Evolutionary conservation across 2,329 filamentous ascomycete genomes (phyloP).

Genomic region (Colletotrichum orbiculare): DNA sequence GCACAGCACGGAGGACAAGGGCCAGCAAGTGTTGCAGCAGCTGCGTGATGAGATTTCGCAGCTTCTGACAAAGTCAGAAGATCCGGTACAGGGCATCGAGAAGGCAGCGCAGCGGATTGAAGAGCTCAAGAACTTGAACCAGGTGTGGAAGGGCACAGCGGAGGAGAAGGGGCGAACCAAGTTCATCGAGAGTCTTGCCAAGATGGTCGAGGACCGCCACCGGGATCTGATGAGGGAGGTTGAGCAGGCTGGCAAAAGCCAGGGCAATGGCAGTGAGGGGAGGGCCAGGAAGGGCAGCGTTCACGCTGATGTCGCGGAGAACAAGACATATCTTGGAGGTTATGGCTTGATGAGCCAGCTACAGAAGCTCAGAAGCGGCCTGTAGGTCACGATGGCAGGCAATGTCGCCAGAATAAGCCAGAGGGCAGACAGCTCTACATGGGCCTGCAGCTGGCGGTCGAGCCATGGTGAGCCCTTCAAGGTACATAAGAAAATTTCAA

Average conservation of each 20-base stretch:
- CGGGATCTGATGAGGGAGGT: constrained; percentile 64
- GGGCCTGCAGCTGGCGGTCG: too few species aligned
- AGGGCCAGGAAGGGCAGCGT: constrained; percentile 49
- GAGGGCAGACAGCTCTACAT: too few species aligned
- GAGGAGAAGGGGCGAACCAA: constrained; percentile 87
- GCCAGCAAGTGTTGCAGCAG: constrained; percentile 79
- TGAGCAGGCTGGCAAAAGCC: constrained; percentile 55
- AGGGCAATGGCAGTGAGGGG: constrained; percentile 46
- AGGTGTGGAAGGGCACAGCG: constrained; percentile 94
- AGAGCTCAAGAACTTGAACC: constrained; percentile 78
- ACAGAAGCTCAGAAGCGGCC: constrained; percentile 67
- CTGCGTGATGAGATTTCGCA: constrained; percentile 78
- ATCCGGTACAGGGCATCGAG: constrained; percentile 75
- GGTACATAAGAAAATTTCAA: too few species aligned
- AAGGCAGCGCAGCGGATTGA: constrained; percentile 80
- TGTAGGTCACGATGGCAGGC: constrained; percentile 44
- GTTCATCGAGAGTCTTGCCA: constrained; percentile 85
- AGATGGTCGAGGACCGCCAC: constrained; percentile 82
- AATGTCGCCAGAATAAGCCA: not conserved
- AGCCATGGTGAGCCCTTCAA: too few species aligned
- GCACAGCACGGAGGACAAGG: constrained; percentile 85
- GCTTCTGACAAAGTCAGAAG: constrained; percentile 68
- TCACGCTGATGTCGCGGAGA: constrained; percentile 48
- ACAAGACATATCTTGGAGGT: constrained; percentile 58
- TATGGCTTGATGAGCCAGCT: constrained; percentile 73